phyloP scores from a whole-genome alignment of 345 rosid genomes.

The Cardamine resedifolia region DNA sequence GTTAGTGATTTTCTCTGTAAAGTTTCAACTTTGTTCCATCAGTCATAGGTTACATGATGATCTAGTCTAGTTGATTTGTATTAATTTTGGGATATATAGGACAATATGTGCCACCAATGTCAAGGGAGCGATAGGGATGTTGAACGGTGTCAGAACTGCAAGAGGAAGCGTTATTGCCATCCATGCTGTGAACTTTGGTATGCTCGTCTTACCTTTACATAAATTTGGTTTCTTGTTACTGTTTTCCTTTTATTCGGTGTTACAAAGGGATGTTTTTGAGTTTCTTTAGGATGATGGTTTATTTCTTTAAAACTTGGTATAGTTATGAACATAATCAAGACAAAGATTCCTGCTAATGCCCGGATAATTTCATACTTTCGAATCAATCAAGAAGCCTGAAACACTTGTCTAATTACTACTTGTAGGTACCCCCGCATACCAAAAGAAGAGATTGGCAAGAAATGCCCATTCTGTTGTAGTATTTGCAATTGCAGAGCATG shows the following conservation, averaged over 20 bases:
- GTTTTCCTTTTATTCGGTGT: too few relatives aligned
- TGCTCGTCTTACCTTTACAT: slow-evolving; percentile 2
- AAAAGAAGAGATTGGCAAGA: slow-evolving; percentile 44
- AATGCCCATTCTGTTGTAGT: slow-evolving; percentile 52
- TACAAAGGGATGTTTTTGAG: background rate
- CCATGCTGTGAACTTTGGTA: slow-evolving; percentile 53
- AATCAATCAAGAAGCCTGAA: background rate
- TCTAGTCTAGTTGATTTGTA: background rate
- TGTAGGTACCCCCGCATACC: slow-evolving; percentile 52
- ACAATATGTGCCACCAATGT: slow-evolving; percentile 65
- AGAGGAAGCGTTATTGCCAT: slow-evolving; percentile 51
- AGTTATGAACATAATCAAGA: background rate
- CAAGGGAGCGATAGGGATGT: slow-evolving; percentile 53
- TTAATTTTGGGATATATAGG: slow-evolving; percentile 8
- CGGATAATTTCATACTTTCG: background rate
- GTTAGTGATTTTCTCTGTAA: background rate
- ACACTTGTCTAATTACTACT: background rate
- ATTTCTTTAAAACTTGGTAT: too few relatives aligned
- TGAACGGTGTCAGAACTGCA: slow-evolving; percentile 50
- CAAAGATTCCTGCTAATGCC: background rate
- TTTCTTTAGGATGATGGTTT: background rate
- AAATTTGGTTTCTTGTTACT: background rate
- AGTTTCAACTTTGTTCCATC: background rate
- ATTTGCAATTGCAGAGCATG: slow-evolving; percentile 72
- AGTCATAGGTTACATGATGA: background rate